phyloP scores from a whole-genome alignment of 805 yeast genomes.

The Pichia eremophila region DNA sequence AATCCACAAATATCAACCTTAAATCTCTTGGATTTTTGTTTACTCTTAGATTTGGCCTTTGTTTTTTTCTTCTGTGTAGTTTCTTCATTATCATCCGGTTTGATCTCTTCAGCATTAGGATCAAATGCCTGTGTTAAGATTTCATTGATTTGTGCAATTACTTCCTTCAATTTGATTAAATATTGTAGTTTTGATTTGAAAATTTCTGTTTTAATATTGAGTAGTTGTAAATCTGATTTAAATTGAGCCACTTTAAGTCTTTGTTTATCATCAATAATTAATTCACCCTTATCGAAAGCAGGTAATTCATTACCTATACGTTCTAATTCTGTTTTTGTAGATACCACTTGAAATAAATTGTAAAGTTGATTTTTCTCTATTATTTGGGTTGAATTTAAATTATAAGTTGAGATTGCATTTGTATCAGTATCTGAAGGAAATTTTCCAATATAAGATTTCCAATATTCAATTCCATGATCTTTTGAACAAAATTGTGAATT shows the following conservation, averaged over 20 bases:
- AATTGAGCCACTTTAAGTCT: conserved; percentile 15
- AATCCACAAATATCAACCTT: conserved; percentile 48
- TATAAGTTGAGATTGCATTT: no score
- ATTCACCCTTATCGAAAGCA: conserved; percentile 19
- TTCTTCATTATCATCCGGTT: conserved; percentile 2
- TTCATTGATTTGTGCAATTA: conserved; percentile 31
- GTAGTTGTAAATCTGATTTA: conserved; percentile 12
- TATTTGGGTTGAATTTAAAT: conserved; percentile 3
- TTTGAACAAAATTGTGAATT: conserved; percentile 56
- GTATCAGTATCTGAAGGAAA: neutral
- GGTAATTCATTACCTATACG: conserved; percentile 35
- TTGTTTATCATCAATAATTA: conserved; percentile 2
- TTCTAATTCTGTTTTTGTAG: conserved; percentile 15
- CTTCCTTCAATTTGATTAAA: conserved; percentile 28
- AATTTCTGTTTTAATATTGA: conserved; percentile 11
- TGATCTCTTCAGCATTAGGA: neutral
- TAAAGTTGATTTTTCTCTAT: conserved; percentile 1
- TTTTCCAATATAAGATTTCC: conserved; percentile 23
- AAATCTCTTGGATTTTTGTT: conserved; percentile 20
- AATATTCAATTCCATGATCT: conserved; percentile 54
- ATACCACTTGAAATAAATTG: conserved; percentile 11
- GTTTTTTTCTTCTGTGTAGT: neutral
- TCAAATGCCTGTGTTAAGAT: conserved; percentile 12
- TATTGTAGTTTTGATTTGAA: conserved; percentile 14
- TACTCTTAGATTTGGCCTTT: conserved; percentile 13